Conservation (phyloP, 1,284 basidiomycete genomes). For the Hemileia vastatrix region DNA sequence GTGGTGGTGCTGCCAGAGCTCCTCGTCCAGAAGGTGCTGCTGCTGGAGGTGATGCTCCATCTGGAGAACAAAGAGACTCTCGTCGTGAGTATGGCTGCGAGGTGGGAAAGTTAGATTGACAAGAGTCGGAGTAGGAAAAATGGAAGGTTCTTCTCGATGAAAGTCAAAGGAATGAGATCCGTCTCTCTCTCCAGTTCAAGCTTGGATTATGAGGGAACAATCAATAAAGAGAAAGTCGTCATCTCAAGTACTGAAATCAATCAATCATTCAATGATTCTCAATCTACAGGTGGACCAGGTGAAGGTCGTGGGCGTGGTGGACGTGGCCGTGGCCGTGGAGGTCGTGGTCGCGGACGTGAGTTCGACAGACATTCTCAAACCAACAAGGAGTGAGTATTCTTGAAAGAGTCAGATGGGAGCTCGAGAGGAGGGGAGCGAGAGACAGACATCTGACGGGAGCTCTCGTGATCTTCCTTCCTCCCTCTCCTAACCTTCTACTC, state of each 20-base stretch:
- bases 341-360: slow-evolving; percentile 37
- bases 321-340: slow-evolving; percentile 33
- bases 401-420: background rate
- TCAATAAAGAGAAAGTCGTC: too few species aligned
- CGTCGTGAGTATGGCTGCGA: slow-evolving; percentile 2
- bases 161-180: too few species aligned
- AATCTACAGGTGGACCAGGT: background rate
- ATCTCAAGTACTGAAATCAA: too few species aligned
- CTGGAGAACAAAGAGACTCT: slow-evolving; percentile 26
- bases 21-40: slow-evolving; percentile 26
- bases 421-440: background rate
- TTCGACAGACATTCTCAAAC: slow-evolving; percentile 45
- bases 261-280: too few species aligned
- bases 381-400: slow-evolving; percentile 30
- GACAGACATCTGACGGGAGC: too few species aligned
- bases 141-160: too few species aligned
- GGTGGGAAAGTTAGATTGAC: too few species aligned
- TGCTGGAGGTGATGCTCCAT: slow-evolving; percentile 26
- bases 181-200: too few species aligned
- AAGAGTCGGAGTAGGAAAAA: too few species aligned
- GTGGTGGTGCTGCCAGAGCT: slow-evolving; percentile 28
- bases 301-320: slow-evolving; percentile 22
- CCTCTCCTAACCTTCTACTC: background rate
- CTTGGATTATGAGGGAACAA: too few species aligned
- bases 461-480: too few species aligned